Evolutionary conservation across 306 rosid genomes (phyloP).

Genomic region (Cyamopsis tetragonoloba): DNA sequence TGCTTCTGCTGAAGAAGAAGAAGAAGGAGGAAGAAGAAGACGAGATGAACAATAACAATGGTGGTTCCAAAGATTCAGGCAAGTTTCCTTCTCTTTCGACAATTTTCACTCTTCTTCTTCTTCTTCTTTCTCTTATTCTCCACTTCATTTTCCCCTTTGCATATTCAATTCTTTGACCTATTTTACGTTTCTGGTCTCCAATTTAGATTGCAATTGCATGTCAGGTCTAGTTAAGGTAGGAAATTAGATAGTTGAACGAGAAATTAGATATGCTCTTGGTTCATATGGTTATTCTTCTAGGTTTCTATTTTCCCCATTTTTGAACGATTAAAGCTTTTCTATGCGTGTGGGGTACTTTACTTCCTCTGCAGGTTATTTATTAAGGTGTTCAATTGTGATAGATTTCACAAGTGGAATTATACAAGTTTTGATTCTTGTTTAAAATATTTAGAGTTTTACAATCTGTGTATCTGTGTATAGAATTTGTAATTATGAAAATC

Average conservation of each 20-base stretch:
- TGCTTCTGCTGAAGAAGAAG: slow-evolving; percentile 48
- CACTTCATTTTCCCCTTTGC: background rate
- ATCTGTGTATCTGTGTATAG: background rate
- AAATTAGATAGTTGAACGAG: background rate
- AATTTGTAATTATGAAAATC: background rate
- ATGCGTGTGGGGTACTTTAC: background rate
- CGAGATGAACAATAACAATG: slow-evolving; percentile 32
- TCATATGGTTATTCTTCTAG: background rate
- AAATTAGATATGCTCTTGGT: slow-evolving; percentile 16
- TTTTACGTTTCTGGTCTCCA: background rate
- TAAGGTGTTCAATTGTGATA: background rate
- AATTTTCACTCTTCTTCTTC: background rate
- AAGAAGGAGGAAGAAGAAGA: slow-evolving; percentile 53
- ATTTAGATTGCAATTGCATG: background rate
- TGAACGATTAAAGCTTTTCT: background rate
- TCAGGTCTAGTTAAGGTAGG: background rate
- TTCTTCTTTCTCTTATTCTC: background rate
- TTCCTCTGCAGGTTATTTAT: background rate
- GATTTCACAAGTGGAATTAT: background rate
- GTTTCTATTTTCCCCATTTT: background rate
- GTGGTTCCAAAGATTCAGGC: slow-evolving; percentile 52
- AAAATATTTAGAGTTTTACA: background rate
- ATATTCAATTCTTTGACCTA: background rate
- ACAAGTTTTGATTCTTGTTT: background rate
- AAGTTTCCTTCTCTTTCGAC: background rate